phyloP scores from a whole-genome alignment of 2,329 filamentous ascomycete species.

The Tetracladium maxilliforme region DNA sequence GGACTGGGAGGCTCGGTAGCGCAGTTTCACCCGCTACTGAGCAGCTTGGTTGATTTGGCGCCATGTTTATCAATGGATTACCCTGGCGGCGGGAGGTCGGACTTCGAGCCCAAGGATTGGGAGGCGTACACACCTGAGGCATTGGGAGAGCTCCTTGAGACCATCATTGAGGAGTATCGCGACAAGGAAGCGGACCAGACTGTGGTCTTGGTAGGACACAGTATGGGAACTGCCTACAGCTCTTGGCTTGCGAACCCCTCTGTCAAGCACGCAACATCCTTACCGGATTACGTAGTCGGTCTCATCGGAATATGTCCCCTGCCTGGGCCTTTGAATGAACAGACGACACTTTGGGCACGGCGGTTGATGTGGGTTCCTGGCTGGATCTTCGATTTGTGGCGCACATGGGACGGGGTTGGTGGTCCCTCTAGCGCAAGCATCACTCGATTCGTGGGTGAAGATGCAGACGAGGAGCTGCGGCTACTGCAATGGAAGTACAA shows the following conservation, averaged over 20 bases:
- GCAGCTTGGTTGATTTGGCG: conserved; percentile 67
- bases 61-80: conserved; percentile 81
- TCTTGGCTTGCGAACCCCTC: conserved; percentile 40
- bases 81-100: conserved; percentile 75
- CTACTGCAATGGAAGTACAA: conserved; percentile 63
- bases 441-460: conserved; percentile 55
- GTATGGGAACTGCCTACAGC: conserved; percentile 67
- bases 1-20: conserved; percentile 84
- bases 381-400: conserved; percentile 60
- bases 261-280: conserved; percentile 29
- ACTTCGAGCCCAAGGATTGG: conserved; percentile 56
- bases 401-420: conserved; percentile 65
- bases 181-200: conserved; percentile 51
- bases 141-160: conserved; percentile 59
- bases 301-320: conserved; percentile 72
- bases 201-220: conserved; percentile 74
- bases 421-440: conserved; percentile 70
- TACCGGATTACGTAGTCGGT: conserved; percentile 56
- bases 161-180: conserved; percentile 59
- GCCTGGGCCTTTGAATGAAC: conserved; percentile 43
- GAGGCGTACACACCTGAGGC: conserved; percentile 67
- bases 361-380: conserved; percentile 54
- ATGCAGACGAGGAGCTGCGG: conserved; percentile 50
- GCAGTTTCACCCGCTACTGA: conserved; percentile 72
- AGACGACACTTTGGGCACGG: conserved; percentile 33